These are phyloP conservation scores for Ceratocystis destructans DNA, from an alignment of 2,329 filamentous ascomycete genomes.

Conservation along the genomic window DNA sequence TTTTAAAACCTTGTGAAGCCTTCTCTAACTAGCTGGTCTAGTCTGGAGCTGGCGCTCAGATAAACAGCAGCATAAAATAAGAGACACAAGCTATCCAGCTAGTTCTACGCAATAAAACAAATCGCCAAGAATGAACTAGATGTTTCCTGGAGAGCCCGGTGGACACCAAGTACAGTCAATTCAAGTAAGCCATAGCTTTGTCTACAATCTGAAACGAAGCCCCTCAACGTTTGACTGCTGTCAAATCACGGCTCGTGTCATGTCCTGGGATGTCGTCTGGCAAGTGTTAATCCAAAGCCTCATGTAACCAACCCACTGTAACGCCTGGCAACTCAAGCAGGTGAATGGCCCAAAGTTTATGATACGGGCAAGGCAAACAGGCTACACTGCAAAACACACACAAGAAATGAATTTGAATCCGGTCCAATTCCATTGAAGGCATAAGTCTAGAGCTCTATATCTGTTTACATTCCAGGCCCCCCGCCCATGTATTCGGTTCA, in stretches of 20 bases:
- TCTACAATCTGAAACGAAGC: not conserved
- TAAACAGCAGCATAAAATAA: no score
- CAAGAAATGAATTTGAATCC: not conserved
- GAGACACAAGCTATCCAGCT: no score
- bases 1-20: no score
- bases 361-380: not conserved
- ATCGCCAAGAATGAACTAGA: no score
- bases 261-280: not conserved
- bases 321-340: no score
- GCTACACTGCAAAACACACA: not conserved
- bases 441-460: constrained; percentile 5
- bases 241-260: not conserved
- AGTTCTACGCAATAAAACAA: no score
- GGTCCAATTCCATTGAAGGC: constrained; percentile 7
- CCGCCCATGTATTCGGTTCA: not conserved
- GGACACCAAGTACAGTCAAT: not conserved
- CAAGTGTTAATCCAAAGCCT: not conserved
- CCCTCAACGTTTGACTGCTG: not conserved
- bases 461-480: constrained; percentile 5
- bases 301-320: not conserved
- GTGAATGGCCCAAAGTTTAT: not conserved
- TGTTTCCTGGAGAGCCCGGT: no score
- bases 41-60: no score
- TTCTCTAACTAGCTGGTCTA: no score
- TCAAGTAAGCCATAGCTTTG: not conserved